Conservation (phyloP, 345 rosid genomes). For the Brassica rapa region DNA sequence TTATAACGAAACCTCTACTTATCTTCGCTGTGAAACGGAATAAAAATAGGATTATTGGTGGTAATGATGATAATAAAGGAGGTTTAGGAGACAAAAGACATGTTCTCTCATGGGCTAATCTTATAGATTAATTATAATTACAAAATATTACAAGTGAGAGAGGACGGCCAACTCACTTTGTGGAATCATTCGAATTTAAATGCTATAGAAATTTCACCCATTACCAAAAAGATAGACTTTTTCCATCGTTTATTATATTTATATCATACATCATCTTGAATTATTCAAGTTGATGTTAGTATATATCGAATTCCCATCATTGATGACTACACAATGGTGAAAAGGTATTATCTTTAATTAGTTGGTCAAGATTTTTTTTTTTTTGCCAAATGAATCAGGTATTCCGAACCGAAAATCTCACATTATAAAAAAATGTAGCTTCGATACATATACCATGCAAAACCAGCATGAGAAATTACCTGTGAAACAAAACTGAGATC, state of each 20-base stretch:
- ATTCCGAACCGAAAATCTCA: background rate
- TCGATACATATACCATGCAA: background rate
- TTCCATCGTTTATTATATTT: background rate
- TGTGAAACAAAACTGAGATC: background rate
- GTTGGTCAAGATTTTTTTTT: background rate
- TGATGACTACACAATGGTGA: constrained; percentile 14
- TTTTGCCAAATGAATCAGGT: background rate
- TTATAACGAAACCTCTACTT: constrained; percentile 23
- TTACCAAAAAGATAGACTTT: constrained; percentile 22
- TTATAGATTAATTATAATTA: background rate
- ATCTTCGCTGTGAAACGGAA: constrained; percentile 29
- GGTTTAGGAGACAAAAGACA: constrained; percentile 37
- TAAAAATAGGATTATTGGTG: constrained; percentile 14
- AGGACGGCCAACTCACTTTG: constrained; percentile 34
- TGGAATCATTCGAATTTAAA: constrained; percentile 27
- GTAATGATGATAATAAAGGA: constrained; percentile 22
- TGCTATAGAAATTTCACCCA: constrained; percentile 19
- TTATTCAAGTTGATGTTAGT: background rate
- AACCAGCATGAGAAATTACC: background rate
- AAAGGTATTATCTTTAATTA: background rate
- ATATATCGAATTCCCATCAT: constrained; percentile 16
- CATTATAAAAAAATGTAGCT: background rate
- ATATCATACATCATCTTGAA: constrained; percentile 9
- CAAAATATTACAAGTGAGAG: constrained; percentile 9
- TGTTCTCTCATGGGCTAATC: constrained; percentile 32